These are phyloP conservation scores for Leptosphaerulina australis DNA, from an alignment of 2,329 filamentous ascomycete species.

Conservation along the genomic window DNA sequence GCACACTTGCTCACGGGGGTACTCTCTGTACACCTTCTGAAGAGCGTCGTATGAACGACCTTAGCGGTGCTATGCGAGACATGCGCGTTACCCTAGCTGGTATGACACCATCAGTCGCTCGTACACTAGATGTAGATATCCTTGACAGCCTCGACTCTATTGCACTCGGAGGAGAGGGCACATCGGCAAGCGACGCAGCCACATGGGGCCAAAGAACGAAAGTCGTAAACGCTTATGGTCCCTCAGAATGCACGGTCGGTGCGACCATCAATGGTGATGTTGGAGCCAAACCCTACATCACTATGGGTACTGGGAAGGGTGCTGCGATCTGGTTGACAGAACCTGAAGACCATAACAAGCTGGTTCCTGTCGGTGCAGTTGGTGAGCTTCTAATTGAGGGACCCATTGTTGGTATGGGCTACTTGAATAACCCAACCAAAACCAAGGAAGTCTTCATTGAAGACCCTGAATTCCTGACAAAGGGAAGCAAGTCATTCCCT, in stretches of 20 bases:
- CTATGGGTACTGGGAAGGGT: constrained; percentile 47
- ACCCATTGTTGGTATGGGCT: constrained; percentile 53
- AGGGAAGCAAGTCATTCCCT: constrained; percentile 64
- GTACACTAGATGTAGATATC: constrained; percentile 46
- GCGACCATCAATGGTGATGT: constrained; percentile 42
- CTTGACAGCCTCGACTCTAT: constrained; percentile 53
- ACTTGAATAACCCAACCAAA: constrained; percentile 45
- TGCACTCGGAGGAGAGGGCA: constrained; percentile 49
- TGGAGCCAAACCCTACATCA: constrained; percentile 40
- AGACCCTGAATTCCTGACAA: constrained; percentile 64
- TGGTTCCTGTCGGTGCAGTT: constrained; percentile 48
- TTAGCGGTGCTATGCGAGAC: constrained; percentile 50
- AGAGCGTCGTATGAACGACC: constrained; percentile 56
- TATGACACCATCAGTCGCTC: constrained; percentile 47
- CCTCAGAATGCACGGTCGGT: constrained; percentile 47
- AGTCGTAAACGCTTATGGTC: constrained; percentile 47
- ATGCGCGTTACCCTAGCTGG: constrained; percentile 44
- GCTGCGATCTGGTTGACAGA: constrained; percentile 51
- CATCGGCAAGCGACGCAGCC: constrained; percentile 41
- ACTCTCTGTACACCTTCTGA: constrained; percentile 51
- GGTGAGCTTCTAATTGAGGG: constrained; percentile 66
- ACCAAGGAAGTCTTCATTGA: constrained; percentile 52
- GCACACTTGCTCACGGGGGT: constrained; percentile 41
- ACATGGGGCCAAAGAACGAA: constrained; percentile 53
- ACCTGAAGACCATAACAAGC: constrained; percentile 46